Conservation (phyloP, 108 stramenopile species). For the Skeletonema potamos region DNA sequence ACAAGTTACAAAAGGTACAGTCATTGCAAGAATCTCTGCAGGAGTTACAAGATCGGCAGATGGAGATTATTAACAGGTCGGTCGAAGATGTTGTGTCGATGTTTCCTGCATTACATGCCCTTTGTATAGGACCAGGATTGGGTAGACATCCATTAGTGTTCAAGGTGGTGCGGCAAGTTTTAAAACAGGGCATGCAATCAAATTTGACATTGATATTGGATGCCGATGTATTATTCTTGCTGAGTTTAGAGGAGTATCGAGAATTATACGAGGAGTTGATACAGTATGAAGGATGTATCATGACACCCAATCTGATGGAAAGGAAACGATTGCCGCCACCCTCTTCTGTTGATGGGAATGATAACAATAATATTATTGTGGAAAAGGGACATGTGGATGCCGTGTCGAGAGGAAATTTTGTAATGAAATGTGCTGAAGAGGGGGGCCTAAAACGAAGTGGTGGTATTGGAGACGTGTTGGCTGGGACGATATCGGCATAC, state of each 20-base stretch:
- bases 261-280: constrained; percentile 26
- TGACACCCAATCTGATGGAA: constrained; percentile 96
- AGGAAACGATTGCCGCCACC: constrained; percentile 57
- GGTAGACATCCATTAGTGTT: constrained; percentile 82
- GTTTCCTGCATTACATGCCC: constrained; percentile 67
- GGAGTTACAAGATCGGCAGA: constrained; percentile 4
- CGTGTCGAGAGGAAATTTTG: constrained; percentile 10
- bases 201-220: constrained; percentile 86
- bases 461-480: constrained; percentile 95
- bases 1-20: constrained; percentile 18
- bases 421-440: constrained; percentile 65
- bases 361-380: constrained; percentile 51
- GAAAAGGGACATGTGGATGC: constrained; percentile 63
- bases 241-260: constrained; percentile 65
- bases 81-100: constrained; percentile 48
- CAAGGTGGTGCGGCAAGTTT: constrained; percentile 53
- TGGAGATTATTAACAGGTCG: constrained; percentile 34
- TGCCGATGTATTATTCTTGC: constrained; percentile 91
- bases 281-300: constrained; percentile 53
- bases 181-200: constrained; percentile 52
- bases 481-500: constrained; percentile 80
- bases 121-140: constrained; percentile 95
- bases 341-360: constrained; percentile 20
- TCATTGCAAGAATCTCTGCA: constrained; percentile 9
- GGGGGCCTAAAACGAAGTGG: constrained; percentile 94